Evolutionary conservation across 2,329 filamentous ascomycete genomes (phyloP), one percentile per base, ranked within the genome.

Genomic region (Tolypocladium ophioglossoides): DNA sequence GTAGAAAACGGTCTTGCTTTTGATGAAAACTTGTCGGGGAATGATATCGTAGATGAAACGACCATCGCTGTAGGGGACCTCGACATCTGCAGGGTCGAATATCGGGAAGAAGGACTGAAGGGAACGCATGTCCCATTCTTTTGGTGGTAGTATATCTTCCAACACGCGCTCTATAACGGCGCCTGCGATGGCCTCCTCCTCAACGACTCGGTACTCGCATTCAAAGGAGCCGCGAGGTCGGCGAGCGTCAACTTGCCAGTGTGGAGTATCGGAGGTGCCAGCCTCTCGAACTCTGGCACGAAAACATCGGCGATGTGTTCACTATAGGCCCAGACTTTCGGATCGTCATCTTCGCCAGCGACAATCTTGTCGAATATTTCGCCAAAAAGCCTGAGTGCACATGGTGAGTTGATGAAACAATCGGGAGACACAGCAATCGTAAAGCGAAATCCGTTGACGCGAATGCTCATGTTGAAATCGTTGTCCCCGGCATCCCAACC

Each of bases 11-110:
- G 55, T 51, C 10, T 56, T 55, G 12, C 54, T 53, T 14, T 59
- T 54, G 9, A 59, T 56, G 6, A 51, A 57, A 8, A 61, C 50
- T 52, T 57, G 54, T 52, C 52, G 50, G 30, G 54, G 54, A 9
- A 51, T 40, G 41, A 56, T 54, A 12, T 56, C 44, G 47, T 56
- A 39, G 18, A 54, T 51, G 8, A 37, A 38, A 5, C 22, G 18
- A 20, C 52, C 54, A 40, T 52, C 51, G 20, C 32, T 40, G 27
- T 51, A 53, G 24, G 48, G 52, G 5, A 56, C 39, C 48, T 56
- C 52, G 16, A 54, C 52, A 8, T 56, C 47, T 39, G 10, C 34
- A 18, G 40, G 40, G 22, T 52, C 39, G 40, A 54, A 52, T 10
- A 56, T 11, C 8, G 54, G 54, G 27, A 56, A 56, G 10, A 2